Conservation (phyloP, 495 filamentous ascomycete species). For the Xylaria acuta region DNA sequence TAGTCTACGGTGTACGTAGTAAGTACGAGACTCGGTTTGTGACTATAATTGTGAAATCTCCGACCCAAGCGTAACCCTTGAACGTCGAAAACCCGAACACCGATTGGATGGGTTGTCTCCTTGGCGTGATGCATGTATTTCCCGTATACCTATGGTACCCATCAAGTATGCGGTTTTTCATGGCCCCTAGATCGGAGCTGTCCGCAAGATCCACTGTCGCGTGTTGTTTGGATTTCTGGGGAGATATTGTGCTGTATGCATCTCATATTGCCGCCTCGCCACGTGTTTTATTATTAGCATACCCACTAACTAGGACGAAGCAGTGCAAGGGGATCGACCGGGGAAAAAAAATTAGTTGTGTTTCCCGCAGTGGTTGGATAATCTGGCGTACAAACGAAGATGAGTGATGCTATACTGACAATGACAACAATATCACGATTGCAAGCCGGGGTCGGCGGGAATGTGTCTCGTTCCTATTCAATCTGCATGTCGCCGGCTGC, state of each 20-base stretch:
- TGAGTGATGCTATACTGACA: not conserved
- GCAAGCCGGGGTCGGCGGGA: not conserved
- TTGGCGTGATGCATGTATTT: constrained; percentile 7
- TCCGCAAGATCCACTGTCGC: constrained; percentile 22
- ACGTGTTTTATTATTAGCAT: constrained; percentile 25
- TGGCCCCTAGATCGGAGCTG: constrained; percentile 1
- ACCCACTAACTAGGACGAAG: constrained; percentile 2
- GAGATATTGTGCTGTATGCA: constrained; percentile 18
- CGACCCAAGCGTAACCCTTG: not conserved
- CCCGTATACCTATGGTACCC: not conserved
- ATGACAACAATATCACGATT: not conserved
- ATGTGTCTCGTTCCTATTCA: constrained; percentile 13
- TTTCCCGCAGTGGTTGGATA: not conserved
- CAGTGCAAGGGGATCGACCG: not conserved
- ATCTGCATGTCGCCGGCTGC: constrained; percentile 5
- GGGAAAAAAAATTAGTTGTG: not conserved
- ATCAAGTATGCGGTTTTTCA: not conserved
- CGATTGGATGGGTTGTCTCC: constrained; percentile 3
- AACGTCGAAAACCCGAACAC: not conserved
- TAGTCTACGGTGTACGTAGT: not conserved
- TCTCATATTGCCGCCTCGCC: constrained; percentile 21
- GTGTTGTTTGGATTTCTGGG: constrained; percentile 14
- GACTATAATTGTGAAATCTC: not conserved
- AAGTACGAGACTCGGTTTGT: not conserved
- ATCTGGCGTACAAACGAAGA: not conserved